phyloP scores from a whole-genome alignment of 306 rosid species.

The Fragaria ananassa region DNA sequence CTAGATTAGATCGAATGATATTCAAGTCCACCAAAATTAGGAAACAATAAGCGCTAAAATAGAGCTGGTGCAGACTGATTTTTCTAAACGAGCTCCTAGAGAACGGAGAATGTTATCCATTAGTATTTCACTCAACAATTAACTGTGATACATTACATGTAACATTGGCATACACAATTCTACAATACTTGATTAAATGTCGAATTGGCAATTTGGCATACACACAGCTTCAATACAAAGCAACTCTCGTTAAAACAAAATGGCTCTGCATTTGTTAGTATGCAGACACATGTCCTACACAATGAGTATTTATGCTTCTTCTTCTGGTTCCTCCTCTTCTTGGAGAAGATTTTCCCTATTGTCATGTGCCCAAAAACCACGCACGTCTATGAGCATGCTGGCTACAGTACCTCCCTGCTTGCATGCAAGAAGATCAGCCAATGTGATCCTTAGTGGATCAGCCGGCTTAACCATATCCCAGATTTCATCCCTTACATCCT shows the following conservation, averaged over 20 bases:
- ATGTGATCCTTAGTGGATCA: slow-evolving; percentile 70
- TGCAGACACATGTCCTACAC: not conserved
- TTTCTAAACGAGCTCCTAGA: not conserved
- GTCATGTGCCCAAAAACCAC: slow-evolving; percentile 99
- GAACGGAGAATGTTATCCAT: not conserved
- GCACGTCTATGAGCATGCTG: slow-evolving; percentile 96
- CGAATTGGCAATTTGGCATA: not conserved
- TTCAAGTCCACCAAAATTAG: not conserved
- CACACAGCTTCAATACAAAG: slow-evolving; percentile 1
- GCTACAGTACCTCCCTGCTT: slow-evolving; percentile 99
- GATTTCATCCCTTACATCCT: slow-evolving; percentile 95
- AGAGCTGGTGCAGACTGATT: not conserved
- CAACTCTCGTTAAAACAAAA: slow-evolving; percentile 1
- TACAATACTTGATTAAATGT: slow-evolving; percentile 1
- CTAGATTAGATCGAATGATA: not conserved
- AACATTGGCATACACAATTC: slow-evolving; percentile 2
- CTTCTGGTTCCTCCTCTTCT: slow-evolving; percentile 98
- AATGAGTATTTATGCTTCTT: slow-evolving; percentile 45
- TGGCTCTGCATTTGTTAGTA: slow-evolving; percentile 35
- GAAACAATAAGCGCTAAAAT: not conserved
- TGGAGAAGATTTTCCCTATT: slow-evolving; percentile 98
- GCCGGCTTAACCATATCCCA: slow-evolving; percentile 99
- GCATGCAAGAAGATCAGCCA: slow-evolving; percentile 76
- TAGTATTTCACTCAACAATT: not conserved
- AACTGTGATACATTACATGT: not conserved